Base-by-base conservation (phyloP, 2,329 filamentous ascomycete species). In the Colletotrichum horii region DNA sequence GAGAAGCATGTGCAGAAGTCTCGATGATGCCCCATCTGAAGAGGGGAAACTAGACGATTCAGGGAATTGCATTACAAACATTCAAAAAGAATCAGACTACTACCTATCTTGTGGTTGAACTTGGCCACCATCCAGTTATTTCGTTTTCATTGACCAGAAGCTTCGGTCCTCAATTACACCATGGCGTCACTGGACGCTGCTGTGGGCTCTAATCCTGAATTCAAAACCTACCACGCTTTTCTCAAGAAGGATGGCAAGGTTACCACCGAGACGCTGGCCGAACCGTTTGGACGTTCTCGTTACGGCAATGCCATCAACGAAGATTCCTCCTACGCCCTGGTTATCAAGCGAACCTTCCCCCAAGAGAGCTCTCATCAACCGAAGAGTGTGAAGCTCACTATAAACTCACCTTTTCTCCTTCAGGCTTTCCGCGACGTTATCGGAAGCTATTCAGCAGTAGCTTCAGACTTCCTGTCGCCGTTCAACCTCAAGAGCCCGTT, bases 361-460 rank as follows among this genome's bases (percentile, higher is more conserved):
- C n/a, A 28, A 14, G 62, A 65, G 8, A 68, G 55, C 43, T 55
- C 22, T 8, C 22, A 24, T 61, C 55, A 68, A 24, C 77, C 76
- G 34, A 77, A 77, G 74, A 77, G 75, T 58, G 79, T 76, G 24
- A 78, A 58, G 2, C 70, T 82, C 52, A 77, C 77, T 14, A 66
- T 82, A 60, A 82, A 82, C 75, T 83, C 81, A 8, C 79, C 80
- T 0, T 66, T 79, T 15, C 78, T 83, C n/a, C 78, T 80, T 14
- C 74, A 78, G 36, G 79, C 78, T 14, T 81, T 82, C 24, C 77
- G 78, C 32, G 77, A 80, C 12, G 79, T 80, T 22, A 65, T 82
- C 60, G 66, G 76, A 2, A 30, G 36, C 8, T 80, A 82, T 32
- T 66, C 78, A 1, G 64, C 78, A 15, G 78, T 82, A 11, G 74